A percentile compares a stretch with the other conserved stretches of the same genome.
phyloP scores from a whole-genome alignment of 2,329 filamentous ascomycete genomes.

The Diaporthe ampelina region DNA sequence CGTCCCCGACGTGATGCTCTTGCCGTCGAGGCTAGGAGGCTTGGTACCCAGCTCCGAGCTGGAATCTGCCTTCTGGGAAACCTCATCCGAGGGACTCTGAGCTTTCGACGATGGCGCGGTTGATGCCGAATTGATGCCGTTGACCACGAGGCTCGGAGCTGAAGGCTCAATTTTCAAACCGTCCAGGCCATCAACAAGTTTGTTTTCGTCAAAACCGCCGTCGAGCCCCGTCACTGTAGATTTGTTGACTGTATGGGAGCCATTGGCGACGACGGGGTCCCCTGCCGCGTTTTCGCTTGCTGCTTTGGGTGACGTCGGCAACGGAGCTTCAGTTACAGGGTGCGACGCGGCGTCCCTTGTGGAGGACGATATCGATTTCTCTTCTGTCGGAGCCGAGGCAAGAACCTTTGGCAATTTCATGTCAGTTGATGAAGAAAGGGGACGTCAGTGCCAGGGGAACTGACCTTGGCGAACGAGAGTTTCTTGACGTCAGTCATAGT shows the following conservation, averaged over 20 bases:
- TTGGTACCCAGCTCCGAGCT: conserved; percentile 80
- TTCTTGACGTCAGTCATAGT: conserved; percentile 64
- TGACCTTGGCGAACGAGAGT: conserved; percentile 84
- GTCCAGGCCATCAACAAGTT: conserved; percentile 49
- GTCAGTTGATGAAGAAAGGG: conserved; percentile 31
- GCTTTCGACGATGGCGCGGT: conserved; percentile 54
- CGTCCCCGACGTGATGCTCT: conserved; percentile 93
- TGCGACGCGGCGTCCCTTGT: conserved; percentile 41
- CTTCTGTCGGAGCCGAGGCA: conserved; percentile 47
- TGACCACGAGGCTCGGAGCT: conserved; percentile 61
- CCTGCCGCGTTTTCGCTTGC: not conserved
- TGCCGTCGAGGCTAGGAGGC: conserved; percentile 90
- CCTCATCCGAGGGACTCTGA: conserved; percentile 66
- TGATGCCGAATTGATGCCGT: conserved; percentile 60
- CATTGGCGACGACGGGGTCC: conserved; percentile 1
- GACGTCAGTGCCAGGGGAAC: conserved; percentile 43
- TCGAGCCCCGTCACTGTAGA: conserved; percentile 27
- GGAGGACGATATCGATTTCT: conserved; percentile 52
- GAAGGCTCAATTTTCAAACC: conserved; percentile 50
- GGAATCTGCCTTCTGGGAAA: conserved; percentile 71
- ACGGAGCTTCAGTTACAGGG: not conserved
- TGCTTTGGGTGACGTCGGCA: conserved; percentile 22
- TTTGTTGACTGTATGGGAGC: not conserved
- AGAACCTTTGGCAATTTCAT: conserved; percentile 40
- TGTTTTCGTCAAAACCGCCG: conserved; percentile 38